Evolutionary conservation across 2,329 filamentous ascomycete species (phyloP).

Genomic region (Colletotrichum lentis): DNA sequence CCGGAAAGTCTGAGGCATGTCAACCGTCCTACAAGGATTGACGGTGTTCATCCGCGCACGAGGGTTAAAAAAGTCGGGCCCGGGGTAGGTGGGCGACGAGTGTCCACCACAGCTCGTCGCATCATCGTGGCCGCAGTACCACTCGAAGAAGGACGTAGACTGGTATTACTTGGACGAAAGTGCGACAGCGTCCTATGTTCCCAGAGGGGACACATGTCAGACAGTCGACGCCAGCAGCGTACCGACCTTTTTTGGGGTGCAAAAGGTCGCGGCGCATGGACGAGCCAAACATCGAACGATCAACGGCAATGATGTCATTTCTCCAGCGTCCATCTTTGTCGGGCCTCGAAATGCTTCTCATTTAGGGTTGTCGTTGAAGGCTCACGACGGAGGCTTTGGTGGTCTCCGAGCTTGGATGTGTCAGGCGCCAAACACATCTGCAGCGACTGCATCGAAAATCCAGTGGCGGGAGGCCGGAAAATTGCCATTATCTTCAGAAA

Average conservation of each 20-base stretch:
- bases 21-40: constrained; percentile 33
- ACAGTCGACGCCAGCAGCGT: background rate
- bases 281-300: constrained; percentile 13
- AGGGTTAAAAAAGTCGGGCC: constrained; percentile 36
- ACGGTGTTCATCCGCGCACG: constrained; percentile 35
- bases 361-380: constrained; percentile 12
- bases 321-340: constrained; percentile 5
- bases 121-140: constrained; percentile 19
- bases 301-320: constrained; percentile 37
- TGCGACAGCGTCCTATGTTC: constrained; percentile 5
- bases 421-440: background rate
- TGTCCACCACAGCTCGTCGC: constrained; percentile 35
- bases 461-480: background rate
- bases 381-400: constrained; percentile 11
- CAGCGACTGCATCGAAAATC: background rate
- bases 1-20: constrained; percentile 27
- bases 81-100: constrained; percentile 34
- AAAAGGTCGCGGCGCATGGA: constrained; percentile 23
- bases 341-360: constrained; percentile 19
- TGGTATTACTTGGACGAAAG: constrained; percentile 5
- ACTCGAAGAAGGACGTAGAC: background rate
- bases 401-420: background rate
- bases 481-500: background rate
- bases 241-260: constrained; percentile 5
- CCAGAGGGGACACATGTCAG: background rate